phyloP scores from a whole-genome alignment of 305 asterid species.

The Rubia tinctorum region DNA sequence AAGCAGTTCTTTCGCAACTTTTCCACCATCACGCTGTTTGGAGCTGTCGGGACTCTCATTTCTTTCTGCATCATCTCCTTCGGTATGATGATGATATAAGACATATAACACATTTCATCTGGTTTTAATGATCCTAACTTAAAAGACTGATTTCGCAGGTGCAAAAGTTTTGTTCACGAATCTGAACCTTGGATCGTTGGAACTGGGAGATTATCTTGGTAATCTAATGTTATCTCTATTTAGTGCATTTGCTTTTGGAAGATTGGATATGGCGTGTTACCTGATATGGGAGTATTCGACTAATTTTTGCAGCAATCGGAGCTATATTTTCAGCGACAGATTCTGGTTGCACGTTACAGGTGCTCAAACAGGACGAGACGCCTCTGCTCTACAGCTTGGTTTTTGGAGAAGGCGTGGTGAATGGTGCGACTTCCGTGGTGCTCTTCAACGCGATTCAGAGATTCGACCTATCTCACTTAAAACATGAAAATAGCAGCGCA shows the following conservation, averaged over 20 bases:
- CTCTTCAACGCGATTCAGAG: slow-evolving; percentile 79
- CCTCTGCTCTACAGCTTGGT: slow-evolving; percentile 73
- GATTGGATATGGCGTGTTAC: not conserved
- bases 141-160: slow-evolving; percentile 35
- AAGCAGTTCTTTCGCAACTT: slow-evolving; percentile 67
- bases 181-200: slow-evolving; percentile 45
- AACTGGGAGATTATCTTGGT: slow-evolving; percentile 77
- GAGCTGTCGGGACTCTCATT: slow-evolving; percentile 64
- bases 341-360: slow-evolving; percentile 92
- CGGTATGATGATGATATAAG: slow-evolving; percentile 31
- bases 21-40: slow-evolving; percentile 50
- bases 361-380: slow-evolving; percentile 74
- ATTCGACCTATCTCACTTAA: slow-evolving; percentile 44
- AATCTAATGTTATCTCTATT: slow-evolving; percentile 22
- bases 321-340: slow-evolving; percentile 89
- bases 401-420: slow-evolving; percentile 87
- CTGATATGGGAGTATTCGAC: not conserved
- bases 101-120: not conserved
- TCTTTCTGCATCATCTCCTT: slow-evolving; percentile 59
- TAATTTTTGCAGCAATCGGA: slow-evolving; percentile 53
- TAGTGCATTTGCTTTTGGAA: not conserved
- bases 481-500: slow-evolving; percentile 30
- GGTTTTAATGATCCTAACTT: slow-evolving; percentile 10
- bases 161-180: slow-evolving; percentile 26
- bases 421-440: slow-evolving; percentile 86